These are phyloP conservation scores for Talaromyces rugulosus DNA, from an alignment of 2,329 filamentous ascomycete species.

Conservation along the genomic window DNA sequence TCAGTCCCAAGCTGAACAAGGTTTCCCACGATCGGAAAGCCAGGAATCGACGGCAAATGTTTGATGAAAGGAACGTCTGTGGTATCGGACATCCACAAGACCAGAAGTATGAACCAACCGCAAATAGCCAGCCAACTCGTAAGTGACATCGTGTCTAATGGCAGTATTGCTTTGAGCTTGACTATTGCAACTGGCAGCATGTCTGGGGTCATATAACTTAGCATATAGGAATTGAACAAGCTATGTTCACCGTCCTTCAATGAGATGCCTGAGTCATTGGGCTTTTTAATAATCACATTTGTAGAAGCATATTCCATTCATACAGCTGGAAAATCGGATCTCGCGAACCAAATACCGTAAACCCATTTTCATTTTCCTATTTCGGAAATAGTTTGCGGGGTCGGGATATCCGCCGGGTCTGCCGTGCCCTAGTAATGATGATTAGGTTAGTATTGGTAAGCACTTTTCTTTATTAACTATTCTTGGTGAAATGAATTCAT, in stretches of 20 bases:
- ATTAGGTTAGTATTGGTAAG: not conserved
- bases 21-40: slow-evolving; percentile 60
- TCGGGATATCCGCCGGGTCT: not conserved
- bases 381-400: not conserved
- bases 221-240: not conserved
- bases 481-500: not conserved
- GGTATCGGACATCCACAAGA: not conserved
- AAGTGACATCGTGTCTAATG: too few species aligned
- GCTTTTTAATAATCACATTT: not conserved
- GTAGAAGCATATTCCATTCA: not conserved
- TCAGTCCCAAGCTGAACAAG: slow-evolving; percentile 56
- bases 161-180: too few species aligned
- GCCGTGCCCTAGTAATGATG: not conserved
- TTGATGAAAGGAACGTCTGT: slow-evolving; percentile 60
- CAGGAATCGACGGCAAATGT: slow-evolving; percentile 57
- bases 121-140: too few species aligned
- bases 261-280: not conserved
- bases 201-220: not conserved
- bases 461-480: not conserved
- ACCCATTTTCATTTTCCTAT: not conserved
- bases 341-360: not conserved
- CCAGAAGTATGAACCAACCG: too few species aligned
- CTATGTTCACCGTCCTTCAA: not conserved
- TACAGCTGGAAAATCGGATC: not conserved
- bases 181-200: not conserved